These are phyloP conservation scores for Aspergillus affinis DNA, from an alignment of 495 filamentous ascomycete species.

Conservation along the genomic window DNA sequence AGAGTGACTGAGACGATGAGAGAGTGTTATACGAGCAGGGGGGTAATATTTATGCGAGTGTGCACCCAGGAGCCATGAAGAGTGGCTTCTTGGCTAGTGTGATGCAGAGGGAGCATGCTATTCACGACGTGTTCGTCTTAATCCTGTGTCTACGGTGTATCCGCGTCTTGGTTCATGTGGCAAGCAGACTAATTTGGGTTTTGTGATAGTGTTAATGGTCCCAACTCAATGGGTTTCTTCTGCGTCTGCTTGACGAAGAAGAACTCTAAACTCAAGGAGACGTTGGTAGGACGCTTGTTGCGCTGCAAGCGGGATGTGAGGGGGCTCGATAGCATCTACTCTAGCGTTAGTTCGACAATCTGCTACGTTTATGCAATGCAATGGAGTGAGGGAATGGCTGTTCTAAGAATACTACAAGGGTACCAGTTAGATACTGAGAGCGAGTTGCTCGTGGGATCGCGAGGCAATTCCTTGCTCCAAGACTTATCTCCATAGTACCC, in stretches of 20 bases:
- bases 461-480: not conserved
- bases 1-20: too few relatives aligned
- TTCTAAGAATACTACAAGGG: too few relatives aligned
- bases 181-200: constrained; percentile 29
- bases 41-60: too few relatives aligned
- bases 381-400: too few relatives aligned
- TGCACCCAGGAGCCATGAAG: too few relatives aligned
- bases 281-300: constrained; percentile 40
- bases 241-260: constrained; percentile 36
- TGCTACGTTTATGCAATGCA: not conserved
- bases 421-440: not conserved
- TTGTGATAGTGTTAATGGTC: constrained; percentile 15
- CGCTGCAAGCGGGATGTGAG: constrained; percentile 43
- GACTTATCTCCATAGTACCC: too few relatives aligned
- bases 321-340: constrained; percentile 27
- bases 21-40: too few relatives aligned
- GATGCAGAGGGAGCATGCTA: too few relatives aligned
- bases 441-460: not conserved
- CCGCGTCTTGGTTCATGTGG: constrained; percentile 34
- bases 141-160: too few relatives aligned
- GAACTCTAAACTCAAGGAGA: constrained; percentile 21
- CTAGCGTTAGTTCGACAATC: constrained; percentile 27
- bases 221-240: constrained; percentile 39
- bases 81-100: too few relatives aligned
- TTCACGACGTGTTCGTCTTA: too few relatives aligned